Conservation (phyloP, 2,329 filamentous ascomycete species). For the Dothideomycetes sp. region DNA sequence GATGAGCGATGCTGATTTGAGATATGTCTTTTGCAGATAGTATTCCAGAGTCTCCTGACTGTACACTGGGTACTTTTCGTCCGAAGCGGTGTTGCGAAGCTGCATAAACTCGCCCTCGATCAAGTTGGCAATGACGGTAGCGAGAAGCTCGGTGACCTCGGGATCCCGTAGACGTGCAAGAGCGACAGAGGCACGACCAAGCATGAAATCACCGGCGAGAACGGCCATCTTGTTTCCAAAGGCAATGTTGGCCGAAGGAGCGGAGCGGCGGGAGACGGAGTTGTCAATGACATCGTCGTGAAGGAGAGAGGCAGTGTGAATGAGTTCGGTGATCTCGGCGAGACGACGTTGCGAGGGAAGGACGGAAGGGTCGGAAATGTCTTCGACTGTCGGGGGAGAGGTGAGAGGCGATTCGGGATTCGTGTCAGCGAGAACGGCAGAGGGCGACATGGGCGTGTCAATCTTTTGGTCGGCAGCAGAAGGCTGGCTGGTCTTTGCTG, state of each 20-base stretch:
- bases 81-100: constrained; percentile 85
- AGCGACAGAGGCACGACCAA: constrained; percentile 87
- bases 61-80: constrained; percentile 76
- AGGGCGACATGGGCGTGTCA: constrained; percentile 52
- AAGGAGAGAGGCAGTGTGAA: constrained; percentile 90
- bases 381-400: constrained; percentile 37
- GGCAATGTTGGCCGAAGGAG: constrained; percentile 81
- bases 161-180: constrained; percentile 82
- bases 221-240: constrained; percentile 99
- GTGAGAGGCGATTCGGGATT: constrained; percentile 62
- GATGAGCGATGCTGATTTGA: constrained; percentile 92
- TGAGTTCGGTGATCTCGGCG: constrained; percentile 93
- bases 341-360: constrained; percentile 86
- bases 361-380: constrained; percentile 51
- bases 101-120: constrained; percentile 99
- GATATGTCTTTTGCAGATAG: constrained; percentile 95
- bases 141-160: constrained; percentile 87
- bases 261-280: constrained; percentile 72
- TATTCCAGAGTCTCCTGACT: constrained; percentile 84
- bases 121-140: constrained; percentile 93
- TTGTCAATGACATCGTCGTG: constrained; percentile 98
- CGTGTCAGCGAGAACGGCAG: constrained; percentile 61
- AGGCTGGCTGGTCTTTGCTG: constrained; percentile 46
- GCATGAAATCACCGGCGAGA: constrained; percentile 88
- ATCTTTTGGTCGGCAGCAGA: constrained; percentile 34